A percentile compares a stretch with the other conserved stretches of the same genome.
Evolutionary conservation across 2,329 filamentous ascomycete species (phyloP).

Genomic region (Xylariomycetidae sp.): DNA sequence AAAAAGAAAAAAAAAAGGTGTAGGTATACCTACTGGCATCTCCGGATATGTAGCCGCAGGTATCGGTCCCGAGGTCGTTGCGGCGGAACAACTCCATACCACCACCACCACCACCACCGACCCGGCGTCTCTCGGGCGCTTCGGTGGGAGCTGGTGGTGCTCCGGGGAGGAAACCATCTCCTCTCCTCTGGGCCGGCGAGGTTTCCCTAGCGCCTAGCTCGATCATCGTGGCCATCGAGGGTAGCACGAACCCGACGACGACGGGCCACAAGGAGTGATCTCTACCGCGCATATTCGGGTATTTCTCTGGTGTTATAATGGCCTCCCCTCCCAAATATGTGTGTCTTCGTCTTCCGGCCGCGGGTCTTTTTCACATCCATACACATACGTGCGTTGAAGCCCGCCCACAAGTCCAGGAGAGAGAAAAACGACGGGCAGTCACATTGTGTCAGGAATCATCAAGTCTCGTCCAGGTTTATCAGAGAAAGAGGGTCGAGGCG

Average conservation of each 20-base stretch:
- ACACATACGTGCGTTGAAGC: no score
- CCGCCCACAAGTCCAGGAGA: no score
- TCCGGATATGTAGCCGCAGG: conserved; percentile 6
- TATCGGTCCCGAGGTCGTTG: conserved; percentile 1
- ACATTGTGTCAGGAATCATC: no score
- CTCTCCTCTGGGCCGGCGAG: background rate
- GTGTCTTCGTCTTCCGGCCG: no score
- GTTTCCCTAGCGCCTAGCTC: background rate
- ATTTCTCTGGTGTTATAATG: background rate
- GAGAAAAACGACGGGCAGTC: no score
- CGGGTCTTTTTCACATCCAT: no score
- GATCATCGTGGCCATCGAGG: background rate
- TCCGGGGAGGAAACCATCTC: background rate
- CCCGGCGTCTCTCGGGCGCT: conserved; percentile 1
- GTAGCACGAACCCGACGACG: background rate
- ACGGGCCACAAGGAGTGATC: background rate
- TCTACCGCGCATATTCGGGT: background rate
- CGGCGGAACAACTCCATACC: background rate
- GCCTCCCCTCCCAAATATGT: background rate
- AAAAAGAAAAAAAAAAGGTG: background rate
- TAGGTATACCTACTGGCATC: conserved; percentile 2
- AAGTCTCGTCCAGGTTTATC: no score
- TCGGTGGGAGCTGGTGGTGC: conserved; percentile 2
- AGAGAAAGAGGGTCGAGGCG: no score
- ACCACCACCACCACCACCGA: no score